phyloP scores from a whole-genome alignment of 31 red algal species.

The Bonnemaisonia californica region DNA sequence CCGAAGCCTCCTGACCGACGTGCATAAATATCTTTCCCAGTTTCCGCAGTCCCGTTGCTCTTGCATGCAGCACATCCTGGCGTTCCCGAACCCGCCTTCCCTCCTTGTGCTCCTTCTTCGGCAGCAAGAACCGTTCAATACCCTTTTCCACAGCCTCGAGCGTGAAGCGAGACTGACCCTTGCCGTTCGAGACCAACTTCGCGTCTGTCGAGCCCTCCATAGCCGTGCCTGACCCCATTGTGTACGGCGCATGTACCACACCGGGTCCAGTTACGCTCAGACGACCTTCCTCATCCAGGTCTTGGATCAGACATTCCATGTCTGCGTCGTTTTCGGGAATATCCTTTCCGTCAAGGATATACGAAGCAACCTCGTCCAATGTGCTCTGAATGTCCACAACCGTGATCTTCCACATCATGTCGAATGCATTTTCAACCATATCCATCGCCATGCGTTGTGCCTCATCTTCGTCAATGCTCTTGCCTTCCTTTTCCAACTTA shows the following conservation, averaged over 20 bases:
- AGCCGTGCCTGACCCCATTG: conserved; percentile 16
- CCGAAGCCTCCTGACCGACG: conserved; percentile 58
- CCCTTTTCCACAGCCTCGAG: conserved; percentile 70
- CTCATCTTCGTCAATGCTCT: conserved; percentile 56
- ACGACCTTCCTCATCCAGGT: conserved; percentile 66
- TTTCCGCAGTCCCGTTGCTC: conserved; percentile 60
- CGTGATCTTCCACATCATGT: conserved; percentile 93
- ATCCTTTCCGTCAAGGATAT: conserved; percentile 65
- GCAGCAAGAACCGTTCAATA: conserved; percentile 62
- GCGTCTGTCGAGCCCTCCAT: conserved; percentile 23
- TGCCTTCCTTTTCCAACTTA: conserved; percentile 61
- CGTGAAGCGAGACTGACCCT: conserved; percentile 36
- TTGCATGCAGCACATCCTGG: conserved; percentile 66
- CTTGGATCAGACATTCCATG: conserved; percentile 52
- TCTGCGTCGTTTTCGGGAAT: conserved; percentile 52
- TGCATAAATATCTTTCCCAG: conserved; percentile 82
- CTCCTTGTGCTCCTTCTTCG: conserved; percentile 79
- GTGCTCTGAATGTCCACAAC: conserved; percentile 82
- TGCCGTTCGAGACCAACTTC: neutral
- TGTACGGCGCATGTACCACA: conserved; percentile 34
- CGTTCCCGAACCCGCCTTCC: conserved; percentile 54
- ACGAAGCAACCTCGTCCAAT: conserved; percentile 67
- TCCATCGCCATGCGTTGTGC: conserved; percentile 75
- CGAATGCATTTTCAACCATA: conserved; percentile 82
- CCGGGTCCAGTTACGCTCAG: conserved; percentile 43